Evolutionary conservation across 371 early-diverging fungal genomes (phyloP), one percentile per base, ranked within the genome.

Genomic region (Nematocida minor): DNA sequence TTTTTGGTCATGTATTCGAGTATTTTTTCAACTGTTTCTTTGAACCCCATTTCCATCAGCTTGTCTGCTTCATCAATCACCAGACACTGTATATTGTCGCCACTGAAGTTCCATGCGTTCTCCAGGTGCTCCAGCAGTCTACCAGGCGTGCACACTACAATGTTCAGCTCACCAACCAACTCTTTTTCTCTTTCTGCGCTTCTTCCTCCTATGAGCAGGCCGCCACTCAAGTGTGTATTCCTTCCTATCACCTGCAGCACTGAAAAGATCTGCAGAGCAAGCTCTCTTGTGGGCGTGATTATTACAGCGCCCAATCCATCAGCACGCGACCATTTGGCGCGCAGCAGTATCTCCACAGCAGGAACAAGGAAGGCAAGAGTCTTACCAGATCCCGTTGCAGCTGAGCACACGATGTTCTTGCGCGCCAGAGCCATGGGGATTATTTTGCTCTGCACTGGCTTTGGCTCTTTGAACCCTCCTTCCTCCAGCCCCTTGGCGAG

Each of bases 371-470:
- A 97, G 42, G 95, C 95, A 20, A 94, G 94, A 1, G 97, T 97
- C 87, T 97, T 97, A 80, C 97, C 97, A 92, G 95, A 92, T 85
- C 97, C 97, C 78, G 92, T 91, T 87, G 96, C 95, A 85, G 97
- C 96, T 86, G 96, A 96, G 86, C 94, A 94, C 46, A 97, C 88
- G 48, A 96, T 93, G 85, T 95, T 95, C 88, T 89, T 90, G 70
- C 95, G 94, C 69, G 93, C 87, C 77, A 94, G 91, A 32, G 96
- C 93, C 80, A 94, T 93, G 51, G 96, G 95, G 80, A 97, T 95
- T 84, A 94, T 93, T 85, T 93, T 93, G 84, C 94, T 94, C 86
- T 97, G 96, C 40, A 97, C 97, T 91, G 31, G 31, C 38, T 79
- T 74, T 34, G 77, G 64, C 6, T 9, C 34, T 27, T 22, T 46